Evolutionary conservation across 192 early-diverging fungal species (phyloP).

Genomic region (Entomortierella parvispora): DNA sequence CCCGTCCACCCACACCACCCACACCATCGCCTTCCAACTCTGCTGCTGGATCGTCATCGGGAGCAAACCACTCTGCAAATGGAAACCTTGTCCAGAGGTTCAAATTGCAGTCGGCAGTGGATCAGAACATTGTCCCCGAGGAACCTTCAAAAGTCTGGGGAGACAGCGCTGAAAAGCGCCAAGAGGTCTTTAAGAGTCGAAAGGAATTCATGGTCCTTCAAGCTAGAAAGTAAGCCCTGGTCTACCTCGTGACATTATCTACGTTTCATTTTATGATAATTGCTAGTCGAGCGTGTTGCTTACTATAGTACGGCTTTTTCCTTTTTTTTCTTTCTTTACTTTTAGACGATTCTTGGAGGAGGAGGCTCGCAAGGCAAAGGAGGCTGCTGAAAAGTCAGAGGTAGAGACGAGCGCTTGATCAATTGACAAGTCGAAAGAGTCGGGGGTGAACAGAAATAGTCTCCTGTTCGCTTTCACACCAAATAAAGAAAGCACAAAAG

Average conservation of each 20-base stretch:
- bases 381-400: slow-evolving; percentile 5
- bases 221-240: slow-evolving; percentile 69
- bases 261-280: background rate
- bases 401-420: background rate
- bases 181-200: slow-evolving; percentile 68
- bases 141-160: slow-evolving; percentile 74
- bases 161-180: slow-evolving; percentile 62
- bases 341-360: slow-evolving; percentile 43
- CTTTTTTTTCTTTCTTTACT: background rate
- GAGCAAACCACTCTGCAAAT: slow-evolving; percentile 33
- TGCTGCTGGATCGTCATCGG: background rate
- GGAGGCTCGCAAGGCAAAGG: slow-evolving; percentile 35
- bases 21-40: slow-evolving; percentile 31
- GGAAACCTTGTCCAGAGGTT: slow-evolving; percentile 63
- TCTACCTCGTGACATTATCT: background rate
- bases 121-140: slow-evolving; percentile 38
- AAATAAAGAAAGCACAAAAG: too few relatives aligned
- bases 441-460: too few relatives aligned
- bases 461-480: too few relatives aligned
- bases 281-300: background rate
- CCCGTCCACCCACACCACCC: slow-evolving; percentile 42
- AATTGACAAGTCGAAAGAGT: too few relatives aligned
- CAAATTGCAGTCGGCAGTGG: slow-evolving; percentile 57
- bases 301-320: background rate
- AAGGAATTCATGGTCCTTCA: slow-evolving; percentile 78